Evolutionary conservation across 306 rosid species (phyloP).

Genomic region (Sphenostylis stenocarpa): DNA sequence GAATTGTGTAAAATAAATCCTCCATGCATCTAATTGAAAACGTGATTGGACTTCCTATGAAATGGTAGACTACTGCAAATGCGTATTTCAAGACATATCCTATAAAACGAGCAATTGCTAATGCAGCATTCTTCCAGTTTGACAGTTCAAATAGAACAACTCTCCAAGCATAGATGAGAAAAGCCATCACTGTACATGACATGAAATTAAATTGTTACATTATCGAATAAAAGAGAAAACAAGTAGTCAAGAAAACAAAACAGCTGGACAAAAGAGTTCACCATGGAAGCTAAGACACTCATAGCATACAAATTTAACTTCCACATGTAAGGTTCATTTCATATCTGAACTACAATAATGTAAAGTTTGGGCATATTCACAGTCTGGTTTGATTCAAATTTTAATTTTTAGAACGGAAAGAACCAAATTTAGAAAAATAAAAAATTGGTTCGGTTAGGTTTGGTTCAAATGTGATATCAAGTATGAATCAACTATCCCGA

Average conservation of each 20-base stretch:
- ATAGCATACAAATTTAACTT: background rate
- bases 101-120: constrained; percentile 47
- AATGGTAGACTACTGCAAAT: constrained; percentile 59
- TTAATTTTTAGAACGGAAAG: background rate
- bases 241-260: background rate
- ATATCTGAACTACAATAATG: constrained; percentile 10
- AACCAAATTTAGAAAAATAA: background rate
- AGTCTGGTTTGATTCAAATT: background rate
- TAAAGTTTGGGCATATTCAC: background rate
- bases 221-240: background rate
- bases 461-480: background rate
- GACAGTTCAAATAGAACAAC: constrained; percentile 79
- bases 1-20: constrained; percentile 55
- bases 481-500: too few species aligned
- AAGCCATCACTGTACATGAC: constrained; percentile 61
- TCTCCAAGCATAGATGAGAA: constrained; percentile 91
- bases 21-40: constrained; percentile 59
- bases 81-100: constrained; percentile 58
- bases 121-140: constrained; percentile 71
- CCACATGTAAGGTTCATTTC: background rate
- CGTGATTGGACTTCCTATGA: constrained; percentile 81
- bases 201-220: constrained; percentile 18
- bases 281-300: background rate
- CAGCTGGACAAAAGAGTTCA: background rate
- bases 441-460: background rate